These are phyloP conservation scores for Ceriops decandra DNA, from an alignment of 345 rosid species.

Conservation along the genomic window DNA sequence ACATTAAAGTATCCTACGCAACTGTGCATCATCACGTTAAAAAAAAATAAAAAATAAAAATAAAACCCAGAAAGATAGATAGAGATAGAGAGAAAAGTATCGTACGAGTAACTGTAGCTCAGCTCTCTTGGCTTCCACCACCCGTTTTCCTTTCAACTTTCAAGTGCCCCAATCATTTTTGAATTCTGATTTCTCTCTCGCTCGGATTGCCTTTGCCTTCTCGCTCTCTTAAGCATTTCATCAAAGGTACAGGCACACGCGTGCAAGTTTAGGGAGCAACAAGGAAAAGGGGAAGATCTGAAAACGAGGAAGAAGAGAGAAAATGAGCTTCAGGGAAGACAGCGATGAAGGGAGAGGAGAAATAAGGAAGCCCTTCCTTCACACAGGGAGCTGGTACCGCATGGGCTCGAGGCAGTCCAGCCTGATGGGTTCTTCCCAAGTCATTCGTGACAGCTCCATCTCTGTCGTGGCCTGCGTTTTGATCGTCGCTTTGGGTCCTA, in stretches of 20 bases:
- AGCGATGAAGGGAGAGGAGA: slow-evolving; percentile 70
- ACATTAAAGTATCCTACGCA: too few relatives aligned
- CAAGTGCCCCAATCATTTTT: not conserved
- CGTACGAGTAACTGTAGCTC: too few relatives aligned
- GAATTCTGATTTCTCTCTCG: not conserved
- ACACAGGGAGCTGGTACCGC: slow-evolving; percentile 94
- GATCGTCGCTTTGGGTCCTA: slow-evolving; percentile 97
- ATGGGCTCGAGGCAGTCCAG: slow-evolving; percentile 94
- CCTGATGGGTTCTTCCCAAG: slow-evolving; percentile 86
- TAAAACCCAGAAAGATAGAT: too few relatives aligned
- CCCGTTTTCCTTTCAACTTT: not conserved
- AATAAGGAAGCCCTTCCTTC: slow-evolving; percentile 82
- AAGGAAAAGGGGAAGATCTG: not conserved
- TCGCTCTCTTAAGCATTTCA: not conserved
- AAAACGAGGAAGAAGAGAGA: not conserved
- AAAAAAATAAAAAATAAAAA: too few relatives aligned
- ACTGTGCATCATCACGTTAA: too few relatives aligned
- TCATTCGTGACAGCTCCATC: slow-evolving; percentile 73
- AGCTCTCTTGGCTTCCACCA: too few relatives aligned
- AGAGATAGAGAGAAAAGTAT: too few relatives aligned
- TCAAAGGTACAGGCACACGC: not conserved
- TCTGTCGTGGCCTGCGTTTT: slow-evolving; percentile 92
- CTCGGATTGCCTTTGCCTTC: not conserved
- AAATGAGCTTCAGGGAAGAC: slow-evolving; percentile 95
- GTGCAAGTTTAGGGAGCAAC: too few relatives aligned